Evolutionary conservation across 108 stramenopile species (phyloP).

Genomic region (Mediolabrus comicus): DNA sequence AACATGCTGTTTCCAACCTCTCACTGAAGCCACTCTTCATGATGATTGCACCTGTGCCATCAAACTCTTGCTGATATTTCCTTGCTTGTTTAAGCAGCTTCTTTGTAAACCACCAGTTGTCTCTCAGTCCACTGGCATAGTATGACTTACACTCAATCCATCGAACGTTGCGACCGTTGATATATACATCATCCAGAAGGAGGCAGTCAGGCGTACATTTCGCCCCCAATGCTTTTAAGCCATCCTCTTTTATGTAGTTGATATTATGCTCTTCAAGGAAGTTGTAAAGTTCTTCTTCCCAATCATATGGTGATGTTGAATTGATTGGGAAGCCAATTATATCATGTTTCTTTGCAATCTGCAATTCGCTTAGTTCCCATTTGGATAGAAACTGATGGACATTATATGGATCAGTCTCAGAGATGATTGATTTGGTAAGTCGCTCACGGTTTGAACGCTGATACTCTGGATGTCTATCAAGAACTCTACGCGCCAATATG

Average conservation of each 20-base stretch:
- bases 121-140: slow-evolving; percentile 24
- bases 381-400: slow-evolving; percentile 8
- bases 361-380: slow-evolving; percentile 23
- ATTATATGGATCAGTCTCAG: neutral
- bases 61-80: slow-evolving; percentile 20
- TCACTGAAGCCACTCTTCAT: slow-evolving; percentile 31
- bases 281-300: slow-evolving; percentile 18
- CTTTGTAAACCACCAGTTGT: slow-evolving; percentile 17
- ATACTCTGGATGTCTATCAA: neutral
- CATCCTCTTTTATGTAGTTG: slow-evolving; percentile 21
- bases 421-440: slow-evolving; percentile 18
- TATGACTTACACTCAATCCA: slow-evolving; percentile 36
- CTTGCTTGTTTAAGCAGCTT: slow-evolving; percentile 14
- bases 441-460: neutral
- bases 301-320: neutral
- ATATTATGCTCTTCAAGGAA: slow-evolving; percentile 14
- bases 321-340: slow-evolving; percentile 12
- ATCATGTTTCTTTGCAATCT: slow-evolving; percentile 23
- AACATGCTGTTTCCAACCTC: neutral
- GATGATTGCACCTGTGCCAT: slow-evolving; percentile 27
- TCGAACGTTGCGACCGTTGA: slow-evolving; percentile 12
- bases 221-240: neutral
- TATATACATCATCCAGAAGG: slow-evolving; percentile 28
- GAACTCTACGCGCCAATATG: slow-evolving; percentile 19
- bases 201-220: slow-evolving; percentile 32